phyloP scores from a whole-genome alignment of 1,284 basidiomycete genomes.

The Baeospora myosura region DNA sequence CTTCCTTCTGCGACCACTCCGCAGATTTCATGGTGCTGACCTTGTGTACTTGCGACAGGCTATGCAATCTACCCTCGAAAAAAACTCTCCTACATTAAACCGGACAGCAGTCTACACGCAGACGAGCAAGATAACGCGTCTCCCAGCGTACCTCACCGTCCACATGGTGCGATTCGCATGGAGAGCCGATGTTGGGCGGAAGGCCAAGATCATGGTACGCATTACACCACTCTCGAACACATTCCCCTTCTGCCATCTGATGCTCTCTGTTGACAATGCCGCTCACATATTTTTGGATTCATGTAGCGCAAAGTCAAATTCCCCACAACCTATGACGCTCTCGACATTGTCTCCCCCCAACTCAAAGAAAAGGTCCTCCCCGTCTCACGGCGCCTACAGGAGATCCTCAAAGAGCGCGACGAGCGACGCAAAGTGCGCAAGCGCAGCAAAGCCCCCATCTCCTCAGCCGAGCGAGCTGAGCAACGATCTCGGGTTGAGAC shows the following conservation, averaged over 20 bases:
- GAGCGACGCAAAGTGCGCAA: constrained; percentile 83
- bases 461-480: too few species aligned
- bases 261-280: neutral
- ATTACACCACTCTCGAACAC: constrained; percentile 1
- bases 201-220: constrained; percentile 84
- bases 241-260: neutral
- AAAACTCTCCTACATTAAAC: constrained; percentile 73
- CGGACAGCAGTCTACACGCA: constrained; percentile 83
- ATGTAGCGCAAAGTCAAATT: constrained; percentile 88
- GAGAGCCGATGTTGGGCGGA: constrained; percentile 86
- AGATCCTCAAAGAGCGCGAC: constrained; percentile 75
- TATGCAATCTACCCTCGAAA: constrained; percentile 81
- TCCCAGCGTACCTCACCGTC: constrained; percentile 81
- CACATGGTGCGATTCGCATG: constrained; percentile 97
- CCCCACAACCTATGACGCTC: constrained; percentile 78
- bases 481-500: too few species aligned
- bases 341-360: constrained; percentile 79
- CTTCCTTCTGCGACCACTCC: constrained; percentile 16
- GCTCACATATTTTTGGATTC: neutral
- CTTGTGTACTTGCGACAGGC: constrained; percentile 44
- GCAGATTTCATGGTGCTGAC: too few species aligned
- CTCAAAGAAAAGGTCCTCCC: constrained; percentile 68
- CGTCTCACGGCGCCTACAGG: constrained; percentile 65
- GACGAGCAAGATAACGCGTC: constrained; percentile 73
- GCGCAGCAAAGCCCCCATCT: constrained; percentile 29